These are phyloP conservation scores for Coniochaeta pulveracea DNA, from an alignment of 2,329 filamentous ascomycete genomes.

Conservation along the genomic window DNA sequence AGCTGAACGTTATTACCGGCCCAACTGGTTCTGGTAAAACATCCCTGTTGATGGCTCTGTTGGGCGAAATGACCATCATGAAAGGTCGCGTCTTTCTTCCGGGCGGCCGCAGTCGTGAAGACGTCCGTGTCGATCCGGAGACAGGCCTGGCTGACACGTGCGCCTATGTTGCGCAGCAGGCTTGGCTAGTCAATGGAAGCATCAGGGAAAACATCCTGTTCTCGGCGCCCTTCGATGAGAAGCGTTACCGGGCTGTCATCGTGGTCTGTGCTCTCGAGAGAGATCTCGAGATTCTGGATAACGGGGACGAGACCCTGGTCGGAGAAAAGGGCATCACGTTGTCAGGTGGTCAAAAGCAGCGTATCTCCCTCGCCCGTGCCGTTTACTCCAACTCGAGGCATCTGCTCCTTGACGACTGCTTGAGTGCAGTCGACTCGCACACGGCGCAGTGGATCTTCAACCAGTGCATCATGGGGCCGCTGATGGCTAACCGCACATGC, in stretches of 20 bases:
- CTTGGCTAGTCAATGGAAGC: constrained; percentile 92
- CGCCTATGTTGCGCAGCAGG: constrained; percentile 92
- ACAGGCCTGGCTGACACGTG: constrained; percentile 85
- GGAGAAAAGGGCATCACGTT: constrained; percentile 96
- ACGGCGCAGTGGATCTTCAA: constrained; percentile 98
- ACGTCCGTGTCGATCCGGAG: constrained; percentile 68
- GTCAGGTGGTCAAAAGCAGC: constrained; percentile 94
- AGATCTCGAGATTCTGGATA: constrained; percentile 84
- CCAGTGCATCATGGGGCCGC: constrained; percentile 76
- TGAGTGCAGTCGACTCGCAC: constrained; percentile 94
- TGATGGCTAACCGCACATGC: constrained; percentile 85
- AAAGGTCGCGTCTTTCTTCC: constrained; percentile 75
- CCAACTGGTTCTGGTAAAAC: constrained; percentile 94
- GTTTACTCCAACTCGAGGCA: constrained; percentile 94
- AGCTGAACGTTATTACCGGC: constrained; percentile 86
- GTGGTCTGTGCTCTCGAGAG: constrained; percentile 83
- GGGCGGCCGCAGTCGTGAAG: constrained; percentile 74
- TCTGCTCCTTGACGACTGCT: constrained; percentile 83
- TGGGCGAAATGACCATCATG: constrained; percentile 89
- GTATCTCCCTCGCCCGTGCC: constrained; percentile 90
- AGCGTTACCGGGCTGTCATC: constrained; percentile 79
- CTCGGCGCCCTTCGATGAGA: constrained; percentile 66
- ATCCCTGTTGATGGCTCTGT: constrained; percentile 85
- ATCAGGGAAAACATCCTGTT: constrained; percentile 97
- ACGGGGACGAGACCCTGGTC: constrained; percentile 85